phyloP scores from a whole-genome alignment of 345 rosid species.

The Gossypioides kirkii region DNA sequence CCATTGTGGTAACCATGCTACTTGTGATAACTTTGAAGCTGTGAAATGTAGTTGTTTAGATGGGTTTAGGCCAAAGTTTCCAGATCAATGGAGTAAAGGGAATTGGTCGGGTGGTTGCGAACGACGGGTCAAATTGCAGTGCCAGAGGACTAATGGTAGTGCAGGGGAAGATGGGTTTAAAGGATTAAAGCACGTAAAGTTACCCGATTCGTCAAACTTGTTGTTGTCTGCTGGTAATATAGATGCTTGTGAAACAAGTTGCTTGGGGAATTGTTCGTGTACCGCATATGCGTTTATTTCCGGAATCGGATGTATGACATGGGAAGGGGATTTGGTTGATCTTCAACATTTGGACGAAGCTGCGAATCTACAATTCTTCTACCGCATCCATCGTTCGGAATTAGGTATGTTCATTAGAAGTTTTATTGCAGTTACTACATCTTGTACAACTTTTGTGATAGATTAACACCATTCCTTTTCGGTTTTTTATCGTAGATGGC shows the following conservation, averaged over 20 bases:
- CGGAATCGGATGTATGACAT: slow-evolving; percentile 54
- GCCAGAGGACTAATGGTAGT: slow-evolving; percentile 30
- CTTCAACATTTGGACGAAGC: slow-evolving; percentile 30
- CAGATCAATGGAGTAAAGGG: slow-evolving; percentile 31
- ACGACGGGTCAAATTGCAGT: slow-evolving; percentile 35
- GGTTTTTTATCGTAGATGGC: slow-evolving; percentile 26
- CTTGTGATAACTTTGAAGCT: slow-evolving; percentile 31
- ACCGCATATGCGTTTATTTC: slow-evolving; percentile 37
- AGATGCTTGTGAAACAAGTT: slow-evolving; percentile 31
- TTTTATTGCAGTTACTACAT: too few relatives aligned
- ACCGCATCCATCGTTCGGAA: slow-evolving; percentile 62
- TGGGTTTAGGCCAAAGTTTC: slow-evolving; percentile 39
- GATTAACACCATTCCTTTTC: not conserved
- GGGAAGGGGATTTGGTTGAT: slow-evolving; percentile 55
- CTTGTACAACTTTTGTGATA: not conserved
- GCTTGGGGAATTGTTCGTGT: slow-evolving; percentile 60
- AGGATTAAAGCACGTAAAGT: slow-evolving; percentile 25
- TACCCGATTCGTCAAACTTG: slow-evolving; percentile 43
- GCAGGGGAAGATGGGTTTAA: slow-evolving; percentile 40
- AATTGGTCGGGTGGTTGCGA: slow-evolving; percentile 54
- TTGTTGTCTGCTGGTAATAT: slow-evolving; percentile 20
- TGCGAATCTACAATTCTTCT: slow-evolving; percentile 26
- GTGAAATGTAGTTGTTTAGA: slow-evolving; percentile 48
- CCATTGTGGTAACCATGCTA: slow-evolving; percentile 62
- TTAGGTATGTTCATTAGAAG: slow-evolving; percentile 26